phyloP scores from a whole-genome alignment of 192 early-diverging fungal genomes.

The Entomortierella beljakovae region DNA sequence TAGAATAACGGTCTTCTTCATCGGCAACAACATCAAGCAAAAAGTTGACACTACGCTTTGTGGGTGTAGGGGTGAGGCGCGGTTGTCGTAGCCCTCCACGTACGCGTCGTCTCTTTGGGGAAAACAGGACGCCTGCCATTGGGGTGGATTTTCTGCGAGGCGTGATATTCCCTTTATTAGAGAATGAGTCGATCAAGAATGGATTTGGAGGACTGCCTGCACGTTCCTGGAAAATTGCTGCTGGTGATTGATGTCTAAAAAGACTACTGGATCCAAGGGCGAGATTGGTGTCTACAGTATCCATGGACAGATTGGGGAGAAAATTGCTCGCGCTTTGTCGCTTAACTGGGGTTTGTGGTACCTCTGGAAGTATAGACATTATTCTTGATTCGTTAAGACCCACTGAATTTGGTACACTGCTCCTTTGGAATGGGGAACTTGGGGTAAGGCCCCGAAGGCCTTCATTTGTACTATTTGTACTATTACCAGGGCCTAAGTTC shows the following conservation, averaged over 20 bases:
- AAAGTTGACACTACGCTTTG: constrained; percentile 43
- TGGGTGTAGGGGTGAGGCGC: constrained; percentile 13
- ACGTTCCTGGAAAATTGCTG: constrained; percentile 27
- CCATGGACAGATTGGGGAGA: constrained; percentile 42
- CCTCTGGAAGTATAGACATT: constrained; percentile 46
- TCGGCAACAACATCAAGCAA: constrained; percentile 39
- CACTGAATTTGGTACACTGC: neutral
- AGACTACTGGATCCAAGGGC: constrained; percentile 46
- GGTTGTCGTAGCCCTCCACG: constrained; percentile 38
- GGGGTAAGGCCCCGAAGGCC: neutral
- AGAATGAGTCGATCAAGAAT: constrained; percentile 9
- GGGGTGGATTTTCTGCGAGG: constrained; percentile 18
- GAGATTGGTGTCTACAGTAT: constrained; percentile 45
- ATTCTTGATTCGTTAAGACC: constrained; percentile 26
- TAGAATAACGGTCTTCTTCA: constrained; percentile 33
- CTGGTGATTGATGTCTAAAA: constrained; percentile 32
- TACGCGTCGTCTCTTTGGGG: constrained; percentile 23
- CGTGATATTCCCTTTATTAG: neutral
- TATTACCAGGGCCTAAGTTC: neutral
- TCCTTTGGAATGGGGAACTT: constrained; percentile 14
- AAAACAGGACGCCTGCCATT: constrained; percentile 23
- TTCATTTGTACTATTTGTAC: neutral
- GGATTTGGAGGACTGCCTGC: constrained; percentile 20
- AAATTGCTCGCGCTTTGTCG: constrained; percentile 25
- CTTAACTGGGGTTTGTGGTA: constrained; percentile 46